phyloP scores from a whole-genome alignment of 2,329 filamentous ascomycete genomes.

The Microdochium trichocladiopsis region DNA sequence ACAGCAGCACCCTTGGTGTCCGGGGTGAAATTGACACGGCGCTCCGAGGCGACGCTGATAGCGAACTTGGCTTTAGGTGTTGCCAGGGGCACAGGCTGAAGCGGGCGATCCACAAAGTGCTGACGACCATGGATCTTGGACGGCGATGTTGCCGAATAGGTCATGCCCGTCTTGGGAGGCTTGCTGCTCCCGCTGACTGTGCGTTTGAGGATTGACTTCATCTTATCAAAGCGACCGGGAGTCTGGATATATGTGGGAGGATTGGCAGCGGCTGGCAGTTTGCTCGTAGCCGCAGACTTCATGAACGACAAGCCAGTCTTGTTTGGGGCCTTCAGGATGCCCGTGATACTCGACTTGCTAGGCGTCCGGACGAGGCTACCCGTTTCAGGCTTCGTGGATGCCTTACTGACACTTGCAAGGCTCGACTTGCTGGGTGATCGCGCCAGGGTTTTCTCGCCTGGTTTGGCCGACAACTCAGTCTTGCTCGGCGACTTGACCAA shows the following conservation, averaged over 20 bases:
- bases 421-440: constrained; percentile 41
- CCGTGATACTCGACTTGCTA: constrained; percentile 27
- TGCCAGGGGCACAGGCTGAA: constrained; percentile 46
- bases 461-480: constrained; percentile 20
- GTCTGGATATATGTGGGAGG: constrained; percentile 31
- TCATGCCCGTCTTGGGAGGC: constrained; percentile 35
- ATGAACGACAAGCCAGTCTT: not conserved
- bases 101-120: constrained; percentile 38
- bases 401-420: constrained; percentile 23
- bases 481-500: constrained; percentile 51
- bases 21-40: constrained; percentile 76
- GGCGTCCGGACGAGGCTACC: constrained; percentile 23
- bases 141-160: constrained; percentile 28
- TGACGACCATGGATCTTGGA: constrained; percentile 40
- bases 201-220: constrained; percentile 51
- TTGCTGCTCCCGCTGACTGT: constrained; percentile 24
- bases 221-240: constrained; percentile 44
- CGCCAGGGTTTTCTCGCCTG: constrained; percentile 16
- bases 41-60: constrained; percentile 26
- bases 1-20: constrained; percentile 48
- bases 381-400: constrained; percentile 31
- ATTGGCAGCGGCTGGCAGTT: constrained; percentile 21
- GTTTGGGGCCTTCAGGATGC: constrained; percentile 22
- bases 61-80: constrained; percentile 58
- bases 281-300: constrained; percentile 29